phyloP scores from a whole-genome alignment of 169 alveolate species.

The Plasmodium reichenowi region DNA sequence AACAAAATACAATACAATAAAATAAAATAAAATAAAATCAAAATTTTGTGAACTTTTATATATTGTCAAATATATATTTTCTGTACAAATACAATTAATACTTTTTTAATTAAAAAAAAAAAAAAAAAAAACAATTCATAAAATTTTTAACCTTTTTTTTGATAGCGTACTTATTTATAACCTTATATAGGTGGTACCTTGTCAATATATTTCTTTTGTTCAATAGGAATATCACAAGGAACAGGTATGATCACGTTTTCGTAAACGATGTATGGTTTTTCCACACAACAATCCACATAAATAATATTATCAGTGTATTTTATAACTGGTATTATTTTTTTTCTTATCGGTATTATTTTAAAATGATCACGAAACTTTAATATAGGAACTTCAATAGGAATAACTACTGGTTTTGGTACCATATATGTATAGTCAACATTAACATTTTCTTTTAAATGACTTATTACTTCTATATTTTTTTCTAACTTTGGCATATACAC shows the following conservation, averaged over 20 bases:
- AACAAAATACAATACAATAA: too few relatives aligned
- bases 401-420: conserved; percentile 83
- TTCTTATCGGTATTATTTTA: conserved; percentile 81
- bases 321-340: conserved; percentile 80
- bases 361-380: conserved; percentile 81
- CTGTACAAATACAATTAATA: too few relatives aligned
- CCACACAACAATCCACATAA: conserved; percentile 82
- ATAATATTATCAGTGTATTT: conserved; percentile 81
- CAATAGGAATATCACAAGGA: conserved; percentile 80
- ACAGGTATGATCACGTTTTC: conserved; percentile 80
- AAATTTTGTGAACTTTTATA: too few relatives aligned
- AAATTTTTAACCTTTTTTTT: not conserved
- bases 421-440: conserved; percentile 77
- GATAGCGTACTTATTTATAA: not conserved
- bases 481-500: conserved; percentile 63
- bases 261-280: conserved; percentile 80
- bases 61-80: too few relatives aligned
- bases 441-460: conserved; percentile 44
- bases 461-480: conserved; percentile 63
- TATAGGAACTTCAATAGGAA: conserved; percentile 83
- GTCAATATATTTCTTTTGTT: conserved; percentile 39
- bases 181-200: conserved; percentile 41
- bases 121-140: too few relatives aligned
- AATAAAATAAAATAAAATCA: too few relatives aligned
- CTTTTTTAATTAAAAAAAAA: too few relatives aligned